Base-by-base conservation (phyloP, 352 stramenopile genomes). In the Globisporangium spiculum region DNA sequence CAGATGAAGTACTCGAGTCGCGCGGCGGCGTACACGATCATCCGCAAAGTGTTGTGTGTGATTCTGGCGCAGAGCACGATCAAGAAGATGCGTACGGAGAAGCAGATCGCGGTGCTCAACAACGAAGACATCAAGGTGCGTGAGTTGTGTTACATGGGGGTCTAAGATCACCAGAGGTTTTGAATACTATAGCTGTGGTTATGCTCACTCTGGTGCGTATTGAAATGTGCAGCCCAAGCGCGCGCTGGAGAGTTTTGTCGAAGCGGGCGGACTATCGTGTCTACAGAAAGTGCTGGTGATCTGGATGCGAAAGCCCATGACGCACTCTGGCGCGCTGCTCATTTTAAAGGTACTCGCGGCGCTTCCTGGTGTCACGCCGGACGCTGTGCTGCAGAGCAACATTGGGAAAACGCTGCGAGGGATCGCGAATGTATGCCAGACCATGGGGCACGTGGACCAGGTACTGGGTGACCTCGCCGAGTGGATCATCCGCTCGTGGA, bases 401-500 rank as follows among this genome's bases (percentile, higher is more conserved):
- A 90, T 91, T 66, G 83, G 79, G 1, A 77, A 77, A 26, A 88
- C 80, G 14, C 65, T 91, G 52, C 73, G 77, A 20, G 63, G 67
- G 5, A 90, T 91, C 34, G 68, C 79, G 50, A 78, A 78, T 27
- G 46, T 75, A 16, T 85, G 78, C 60, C 50, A 69, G 9, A 68
- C 69, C 4, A 77, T 72, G 57, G 70, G 68, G 36, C 56, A 89
- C 56, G 74, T 91, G 30, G 78, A 83, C 38, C 9, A 65, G 1
- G 72, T 83, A 10, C 75, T 81, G 8, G 81, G 81, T 18, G 83
- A 90, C 54, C 60, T 90, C n/a, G 76, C 83, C 4, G 68, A 79
- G 18, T 89, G 79, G 80, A 80, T 90, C 30, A 85, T 91, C 26
- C 67, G 78, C n/a, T 80, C 77, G 27, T 91, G 83, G 83, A 76